A percentile compares a stretch with the other conserved stretches of the same genome.
Conservation (phyloP, 1,284 basidiomycete species). For the Grifola frondosa region DNA sequence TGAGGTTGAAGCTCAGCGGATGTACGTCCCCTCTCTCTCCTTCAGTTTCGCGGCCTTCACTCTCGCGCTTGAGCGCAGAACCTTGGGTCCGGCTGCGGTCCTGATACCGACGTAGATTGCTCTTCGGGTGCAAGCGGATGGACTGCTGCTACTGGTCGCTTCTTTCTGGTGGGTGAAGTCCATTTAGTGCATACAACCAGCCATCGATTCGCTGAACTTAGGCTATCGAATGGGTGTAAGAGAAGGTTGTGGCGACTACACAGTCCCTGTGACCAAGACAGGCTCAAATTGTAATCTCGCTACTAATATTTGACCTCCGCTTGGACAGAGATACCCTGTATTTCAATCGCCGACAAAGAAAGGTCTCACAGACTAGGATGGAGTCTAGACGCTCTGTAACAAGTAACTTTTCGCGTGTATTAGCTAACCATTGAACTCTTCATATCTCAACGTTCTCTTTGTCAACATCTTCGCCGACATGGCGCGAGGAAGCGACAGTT, state of each 20-base stretch:
- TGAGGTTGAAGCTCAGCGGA: conserved; percentile 43
- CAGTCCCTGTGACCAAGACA: no score
- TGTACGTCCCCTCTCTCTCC: conserved; percentile 46
- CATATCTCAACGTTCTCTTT: no score
- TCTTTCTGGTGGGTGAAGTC: conserved; percentile 72
- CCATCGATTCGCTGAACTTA: conserved; percentile 62
- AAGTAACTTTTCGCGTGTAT: no score
- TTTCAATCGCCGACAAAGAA: no score
- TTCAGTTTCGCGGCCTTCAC: conserved; percentile 75
- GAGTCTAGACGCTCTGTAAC: no score
- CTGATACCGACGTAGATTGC: conserved; percentile 28
- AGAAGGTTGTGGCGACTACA: conserved; percentile 18
- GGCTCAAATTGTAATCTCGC: no score
- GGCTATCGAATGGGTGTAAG: conserved; percentile 26
- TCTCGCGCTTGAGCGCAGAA: conserved; percentile 70
- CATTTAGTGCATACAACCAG: conserved; percentile 82
- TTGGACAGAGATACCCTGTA: no score
- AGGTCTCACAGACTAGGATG: no score
- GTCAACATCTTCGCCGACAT: conserved; percentile 39
- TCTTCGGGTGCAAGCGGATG: conserved; percentile 31
- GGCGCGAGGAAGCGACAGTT: conserved; percentile 81
- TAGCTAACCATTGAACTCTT: no score
- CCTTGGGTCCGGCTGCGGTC: conserved; percentile 40
- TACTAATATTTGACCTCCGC: no score
- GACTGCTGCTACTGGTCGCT: conserved; percentile 62